phyloP scores from a whole-genome alignment of 768 basidiomycete genomes.

The Lactarius deliciosus region DNA sequence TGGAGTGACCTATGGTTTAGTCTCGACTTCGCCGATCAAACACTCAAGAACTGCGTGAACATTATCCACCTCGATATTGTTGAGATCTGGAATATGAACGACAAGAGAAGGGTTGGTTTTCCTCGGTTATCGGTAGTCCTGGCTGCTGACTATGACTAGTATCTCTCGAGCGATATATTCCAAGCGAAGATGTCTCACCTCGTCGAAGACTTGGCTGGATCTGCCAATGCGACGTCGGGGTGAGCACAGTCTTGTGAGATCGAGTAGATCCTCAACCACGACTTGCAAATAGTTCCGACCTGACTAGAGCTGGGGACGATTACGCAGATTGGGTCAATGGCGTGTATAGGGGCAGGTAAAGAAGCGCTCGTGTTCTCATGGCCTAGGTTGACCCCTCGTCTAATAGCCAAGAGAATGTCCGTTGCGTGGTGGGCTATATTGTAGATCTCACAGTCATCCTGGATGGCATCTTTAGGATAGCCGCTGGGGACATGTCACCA shows the following conservation, averaged over 20 bases:
- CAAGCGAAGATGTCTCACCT: slow-evolving; percentile 1
- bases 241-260: background rate
- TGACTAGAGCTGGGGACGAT: background rate
- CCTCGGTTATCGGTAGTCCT: background rate
- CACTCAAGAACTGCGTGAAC: background rate
- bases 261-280: background rate
- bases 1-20: slow-evolving; percentile 5
- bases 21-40: background rate
- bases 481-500: background rate
- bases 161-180: slow-evolving; percentile 7
- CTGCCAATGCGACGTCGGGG: background rate
- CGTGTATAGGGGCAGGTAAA: slow-evolving; percentile 4
- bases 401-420: slow-evolving; percentile 7
- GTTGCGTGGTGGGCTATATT: slow-evolving; percentile 17
- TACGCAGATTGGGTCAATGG: background rate
- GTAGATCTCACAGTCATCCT: slow-evolving; percentile 13
- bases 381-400: background rate
- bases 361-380: background rate
- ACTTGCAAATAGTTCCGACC: background rate
- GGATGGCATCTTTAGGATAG: background rate
- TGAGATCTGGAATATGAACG: slow-evolving; percentile 10
- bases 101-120: slow-evolving; percentile 4
- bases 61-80: slow-evolving; percentile 12
- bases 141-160: background rate
- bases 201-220: background rate